Evolutionary conservation across 768 basidiomycete genomes (phyloP).

Genomic region (Agaricus sinodeliciosus): DNA sequence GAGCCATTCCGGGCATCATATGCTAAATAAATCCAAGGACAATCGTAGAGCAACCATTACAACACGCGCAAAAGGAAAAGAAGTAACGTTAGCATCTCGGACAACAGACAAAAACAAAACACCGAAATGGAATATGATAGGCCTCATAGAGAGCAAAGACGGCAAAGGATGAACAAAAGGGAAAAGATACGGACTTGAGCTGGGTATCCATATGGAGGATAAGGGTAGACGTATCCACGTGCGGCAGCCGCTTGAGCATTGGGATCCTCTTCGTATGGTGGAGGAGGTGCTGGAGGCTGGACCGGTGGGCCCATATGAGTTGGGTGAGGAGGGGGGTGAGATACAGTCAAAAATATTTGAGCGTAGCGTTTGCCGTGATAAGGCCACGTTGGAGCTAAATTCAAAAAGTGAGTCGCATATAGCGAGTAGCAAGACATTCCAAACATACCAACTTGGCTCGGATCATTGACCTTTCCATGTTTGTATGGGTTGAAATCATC

Average conservation of each 20-base stretch:
- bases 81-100: background rate
- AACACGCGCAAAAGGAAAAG: background rate
- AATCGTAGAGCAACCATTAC: background rate
- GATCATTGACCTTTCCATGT: constrained; percentile 72
- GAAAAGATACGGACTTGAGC: constrained; percentile 50
- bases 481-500: constrained; percentile 99
- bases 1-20: constrained; percentile 83
- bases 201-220: constrained; percentile 72
- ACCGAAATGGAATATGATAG: background rate
- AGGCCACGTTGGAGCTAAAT: constrained; percentile 71
- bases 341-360: constrained; percentile 65
- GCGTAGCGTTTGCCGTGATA: constrained; percentile 86
- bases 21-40: constrained; percentile 33
- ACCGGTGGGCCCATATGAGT: constrained; percentile 62
- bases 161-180: background rate
- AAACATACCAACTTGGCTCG: constrained; percentile 65
- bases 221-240: constrained; percentile 63
- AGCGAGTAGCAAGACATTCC: background rate
- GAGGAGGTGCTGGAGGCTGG: constrained; percentile 65
- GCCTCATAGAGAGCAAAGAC: background rate
- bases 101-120: background rate
- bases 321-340: constrained; percentile 54
- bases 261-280: constrained; percentile 74
- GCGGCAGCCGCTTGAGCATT: constrained; percentile 50
- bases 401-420: constrained; percentile 2